Base-by-base conservation (phyloP, 129 eudicot species). In the Lactuca saligna region DNA sequence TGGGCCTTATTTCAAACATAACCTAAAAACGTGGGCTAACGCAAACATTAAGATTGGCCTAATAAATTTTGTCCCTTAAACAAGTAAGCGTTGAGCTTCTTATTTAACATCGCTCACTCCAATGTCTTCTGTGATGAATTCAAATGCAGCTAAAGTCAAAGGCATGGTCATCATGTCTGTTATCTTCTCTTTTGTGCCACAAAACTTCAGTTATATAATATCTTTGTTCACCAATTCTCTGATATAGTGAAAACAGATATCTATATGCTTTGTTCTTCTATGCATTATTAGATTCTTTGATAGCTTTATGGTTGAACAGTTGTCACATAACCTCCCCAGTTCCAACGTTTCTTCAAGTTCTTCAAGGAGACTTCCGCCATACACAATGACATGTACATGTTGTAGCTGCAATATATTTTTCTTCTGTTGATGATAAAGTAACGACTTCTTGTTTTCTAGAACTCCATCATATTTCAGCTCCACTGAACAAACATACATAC, bases 251-350 rank as follows among this genome's bases (percentile, higher is more conserved):
- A 7, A 57, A 29, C 63, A 41, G 11, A 57, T 17, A 31, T 57
- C 63, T 3, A 57, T 57, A 32, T 57, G 63, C 13, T 57, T 57
- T 12, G 63, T 57, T 29, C n/a, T 29, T 12, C 63, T 57, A 10
- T 57, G 63, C 41, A 6, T 8, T 10, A 57, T 38, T 25, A 38
- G 63, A 5, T 31, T 31, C 13, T 14, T 57, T 4, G 41, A 57
- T 3, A 57, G 39, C 63, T 57, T 57, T 4, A 57, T 57, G 5
- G 29, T 25, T 25, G 29, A 25, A 25, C 29, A 25, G 29, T 25
- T 25, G 29, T 25, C 29, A 25, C 33, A 35, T 14, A 57, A 57
- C 32, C 9, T 25, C 63, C 31, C 29, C 10, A 25, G 37, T 31
- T 14, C 5, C 39, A 25, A 31, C n/a, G 20, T 12, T 3, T 7